A percentile compares a stretch with the other conserved stretches of the same genome.
These are phyloP conservation scores for Avena eriantha DNA, from an alignment of 176 grass and related monocot genomes.

Conservation along the genomic window DNA sequence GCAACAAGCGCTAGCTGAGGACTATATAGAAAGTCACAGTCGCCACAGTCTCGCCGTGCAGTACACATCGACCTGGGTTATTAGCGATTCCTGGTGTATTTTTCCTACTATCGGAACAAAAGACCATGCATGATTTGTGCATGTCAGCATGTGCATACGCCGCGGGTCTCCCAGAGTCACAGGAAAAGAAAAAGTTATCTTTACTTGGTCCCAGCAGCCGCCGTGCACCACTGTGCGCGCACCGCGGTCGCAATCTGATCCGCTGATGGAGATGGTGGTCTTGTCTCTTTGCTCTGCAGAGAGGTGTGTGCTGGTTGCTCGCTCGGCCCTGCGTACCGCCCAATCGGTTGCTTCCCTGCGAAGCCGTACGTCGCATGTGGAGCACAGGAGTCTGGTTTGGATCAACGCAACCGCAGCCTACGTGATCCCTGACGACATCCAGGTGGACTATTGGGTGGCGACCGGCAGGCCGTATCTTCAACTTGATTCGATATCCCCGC, in stretches of 20 bases:
- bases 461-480: no score
- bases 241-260: background rate
- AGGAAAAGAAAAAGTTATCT: background rate
- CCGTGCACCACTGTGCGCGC: background rate
- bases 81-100: background rate
- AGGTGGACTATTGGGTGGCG: background rate
- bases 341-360: background rate
- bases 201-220: background rate
- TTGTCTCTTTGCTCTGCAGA: constrained; percentile 14
- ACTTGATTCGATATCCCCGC: no score
- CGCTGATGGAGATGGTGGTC: background rate
- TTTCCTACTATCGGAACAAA: background rate
- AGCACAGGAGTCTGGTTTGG: background rate
- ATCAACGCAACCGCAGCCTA: background rate
- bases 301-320: background rate
- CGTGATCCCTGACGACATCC: constrained; percentile 14
- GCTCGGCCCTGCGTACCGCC: background rate
- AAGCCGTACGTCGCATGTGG: background rate
- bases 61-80: background rate
- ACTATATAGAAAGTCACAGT: background rate
- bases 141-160: background rate
- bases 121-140: background rate
- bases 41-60: background rate
- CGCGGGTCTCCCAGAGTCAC: background rate
- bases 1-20: background rate